Base-by-base conservation (phyloP, 495 filamentous ascomycete species). In the Penicillium psychrofluorescens region DNA sequence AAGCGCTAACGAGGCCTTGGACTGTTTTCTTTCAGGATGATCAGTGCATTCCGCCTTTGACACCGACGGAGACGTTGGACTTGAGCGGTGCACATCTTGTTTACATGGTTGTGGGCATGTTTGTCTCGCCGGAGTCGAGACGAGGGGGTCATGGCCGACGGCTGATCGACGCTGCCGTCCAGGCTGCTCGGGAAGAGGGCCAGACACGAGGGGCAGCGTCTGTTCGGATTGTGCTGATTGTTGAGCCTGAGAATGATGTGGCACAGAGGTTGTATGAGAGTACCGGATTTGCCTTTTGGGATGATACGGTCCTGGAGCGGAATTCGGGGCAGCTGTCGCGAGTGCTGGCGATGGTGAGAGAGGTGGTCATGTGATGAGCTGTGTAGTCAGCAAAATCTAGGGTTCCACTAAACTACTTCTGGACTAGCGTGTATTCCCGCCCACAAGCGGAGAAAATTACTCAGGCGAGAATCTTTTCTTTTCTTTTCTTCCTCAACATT, bases 371-470 rank as follows among this genome's bases (percentile, higher is more conserved):
- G 40, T 38, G 16, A 36, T 22, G 2, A 16, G 4, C 16, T 16
- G 4, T 1, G 1, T 22, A 60, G 50, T 61, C 47, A 61, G 33
- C 35, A 7, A 0, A 5, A 42, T 37, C 35, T 67, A 73, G 66
- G 67, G 67, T 66, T 64, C 37, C 27, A 40, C 62, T 70, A 68
- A 30, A 8, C 63, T 47, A 0, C 2, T 49, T 35, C 11, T 8
- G 48, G 59, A 12, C 48, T 73, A 73, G 70, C 49, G 52, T 13
- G 1, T 36, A 27, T 30, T 29, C 35, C 41, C 56, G 56, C 68
- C 65, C 69, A 72, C 69, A 72, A 71, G 66, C 66, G 67, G 69
- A 68, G 65, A 62, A 58, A 72, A 61, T 67, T 59, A 58, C 59
- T 50, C 35, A 47, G 37, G 40, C 53, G 37, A 48, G 49, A 22